Conservation (phyloP, 176 grass and related monocot species). For the Avena eriantha region DNA sequence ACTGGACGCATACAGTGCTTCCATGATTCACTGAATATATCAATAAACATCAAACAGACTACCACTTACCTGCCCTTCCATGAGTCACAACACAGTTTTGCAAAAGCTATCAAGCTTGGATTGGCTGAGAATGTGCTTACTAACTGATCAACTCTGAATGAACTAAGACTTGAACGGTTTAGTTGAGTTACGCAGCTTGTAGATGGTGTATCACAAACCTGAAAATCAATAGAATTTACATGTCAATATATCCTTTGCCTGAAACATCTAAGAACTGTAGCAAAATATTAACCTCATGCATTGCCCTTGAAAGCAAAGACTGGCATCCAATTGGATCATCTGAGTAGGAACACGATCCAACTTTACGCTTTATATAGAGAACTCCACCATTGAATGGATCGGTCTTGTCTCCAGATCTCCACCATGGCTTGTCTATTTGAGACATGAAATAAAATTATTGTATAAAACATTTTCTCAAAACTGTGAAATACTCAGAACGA, state of each 20-base stretch:
- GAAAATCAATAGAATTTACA: constrained; percentile 43
- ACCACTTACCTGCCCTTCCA: constrained; percentile 75
- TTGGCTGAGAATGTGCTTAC: constrained; percentile 93
- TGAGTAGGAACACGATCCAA: constrained; percentile 93
- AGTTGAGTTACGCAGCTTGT: constrained; percentile 37
- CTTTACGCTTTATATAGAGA: constrained; percentile 96
- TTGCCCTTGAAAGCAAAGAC: constrained; percentile 93
- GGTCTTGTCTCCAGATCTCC: constrained; percentile 81
- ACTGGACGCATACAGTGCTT: constrained; percentile 31
- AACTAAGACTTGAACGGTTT: constrained; percentile 46
- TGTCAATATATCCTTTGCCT: constrained; percentile 4
- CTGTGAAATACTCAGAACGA: constrained; percentile 30
- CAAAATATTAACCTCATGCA: constrained; percentile 81
- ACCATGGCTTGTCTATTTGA: constrained; percentile 84
- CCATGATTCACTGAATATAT: background rate
- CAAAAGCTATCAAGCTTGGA: constrained; percentile 96
- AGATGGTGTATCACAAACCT: constrained; percentile 71
- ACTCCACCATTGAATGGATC: constrained; percentile 90
- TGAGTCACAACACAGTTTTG: constrained; percentile 78
- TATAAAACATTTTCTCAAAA: constrained; percentile 34
- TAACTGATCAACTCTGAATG: constrained; percentile 80
- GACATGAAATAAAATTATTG: constrained; percentile 26
- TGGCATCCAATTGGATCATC: constrained; percentile 97
- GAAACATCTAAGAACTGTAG: constrained; percentile 20
- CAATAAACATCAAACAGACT: constrained; percentile 4